These are phyloP conservation scores for Blepharisma japonicum DNA, from an alignment of 73 alveolate genomes.

Conservation along the genomic window DNA sequence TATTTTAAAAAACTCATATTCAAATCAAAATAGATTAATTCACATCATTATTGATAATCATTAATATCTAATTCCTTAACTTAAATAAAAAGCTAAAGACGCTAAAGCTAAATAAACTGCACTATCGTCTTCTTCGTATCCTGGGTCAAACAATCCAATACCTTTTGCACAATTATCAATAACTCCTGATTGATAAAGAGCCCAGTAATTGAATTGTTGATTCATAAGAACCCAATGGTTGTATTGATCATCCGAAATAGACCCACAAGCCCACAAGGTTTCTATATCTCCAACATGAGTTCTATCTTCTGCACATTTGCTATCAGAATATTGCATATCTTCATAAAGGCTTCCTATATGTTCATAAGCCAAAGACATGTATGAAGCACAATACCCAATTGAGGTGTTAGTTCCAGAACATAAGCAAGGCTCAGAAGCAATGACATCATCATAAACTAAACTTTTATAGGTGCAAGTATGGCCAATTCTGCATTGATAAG, in stretches of 20 bases:
- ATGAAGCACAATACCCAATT: conserved; percentile 1
- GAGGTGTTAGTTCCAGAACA: conserved; percentile 6
- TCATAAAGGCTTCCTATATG: background rate
- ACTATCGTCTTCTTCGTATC: background rate
- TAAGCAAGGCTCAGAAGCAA: background rate
- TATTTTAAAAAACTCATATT: too few relatives aligned
- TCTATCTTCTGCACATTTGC: background rate
- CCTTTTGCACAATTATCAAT: background rate
- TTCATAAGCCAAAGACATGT: background rate
- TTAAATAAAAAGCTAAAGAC: too few relatives aligned
- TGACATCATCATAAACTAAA: background rate
- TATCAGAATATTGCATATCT: background rate
- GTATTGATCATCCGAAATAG: conserved; percentile 17
- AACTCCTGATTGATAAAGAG: background rate
- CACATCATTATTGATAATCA: too few relatives aligned
- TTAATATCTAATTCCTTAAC: too few relatives aligned
- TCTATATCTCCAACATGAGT: conserved; percentile 1
- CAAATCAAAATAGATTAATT: too few relatives aligned
- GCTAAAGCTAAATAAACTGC: too few relatives aligned
- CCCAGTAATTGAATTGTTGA: background rate
- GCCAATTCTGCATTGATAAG: conserved; percentile 10
- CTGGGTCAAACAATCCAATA: background rate
- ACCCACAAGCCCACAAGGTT: background rate
- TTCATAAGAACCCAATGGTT: background rate
- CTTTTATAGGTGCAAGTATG: background rate